phyloP scores from a whole-genome alignment of 2,329 filamentous ascomycete genomes.

The Trichocomaceae sp. region DNA sequence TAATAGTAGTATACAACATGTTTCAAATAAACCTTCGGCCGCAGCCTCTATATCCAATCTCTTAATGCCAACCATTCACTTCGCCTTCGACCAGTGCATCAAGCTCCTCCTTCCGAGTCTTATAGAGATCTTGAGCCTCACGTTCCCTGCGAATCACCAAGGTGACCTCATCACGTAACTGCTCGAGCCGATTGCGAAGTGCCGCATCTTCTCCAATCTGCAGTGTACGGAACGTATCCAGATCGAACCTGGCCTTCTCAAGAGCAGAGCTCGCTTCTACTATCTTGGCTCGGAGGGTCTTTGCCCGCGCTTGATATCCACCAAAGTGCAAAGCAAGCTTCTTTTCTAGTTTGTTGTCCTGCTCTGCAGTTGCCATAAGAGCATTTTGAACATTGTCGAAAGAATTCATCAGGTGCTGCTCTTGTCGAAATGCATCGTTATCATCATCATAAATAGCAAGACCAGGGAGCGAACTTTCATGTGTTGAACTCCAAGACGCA shows the following conservation, averaged over 20 bases:
- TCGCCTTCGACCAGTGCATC: constrained; percentile 45
- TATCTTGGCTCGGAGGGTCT: constrained; percentile 73
- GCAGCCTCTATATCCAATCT: neutral
- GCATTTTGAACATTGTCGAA: constrained; percentile 70
- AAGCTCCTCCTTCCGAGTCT: constrained; percentile 69
- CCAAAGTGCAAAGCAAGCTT: constrained; percentile 82
- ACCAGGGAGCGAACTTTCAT: constrained; percentile 57
- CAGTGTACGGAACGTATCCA: constrained; percentile 68
- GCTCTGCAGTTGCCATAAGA: constrained; percentile 67
- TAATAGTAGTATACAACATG: constrained; percentile 9
- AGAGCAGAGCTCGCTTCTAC: constrained; percentile 66
- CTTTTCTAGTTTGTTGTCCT: constrained; percentile 84
- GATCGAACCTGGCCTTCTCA: constrained; percentile 63
- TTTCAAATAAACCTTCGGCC: neutral
- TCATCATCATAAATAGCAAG: constrained; percentile 74
- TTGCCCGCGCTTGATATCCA: constrained; percentile 82
- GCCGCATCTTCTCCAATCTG: constrained; percentile 74
- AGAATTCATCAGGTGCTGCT: constrained; percentile 57
- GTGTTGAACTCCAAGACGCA: constrained; percentile 46
- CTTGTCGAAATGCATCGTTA: constrained; percentile 54
- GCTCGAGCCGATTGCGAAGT: constrained; percentile 63
- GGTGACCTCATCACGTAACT: constrained; percentile 72
- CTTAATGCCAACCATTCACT: constrained; percentile 37
- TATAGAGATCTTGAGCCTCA: constrained; percentile 83
- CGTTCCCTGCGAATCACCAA: constrained; percentile 76